Evolutionary conservation across 2,329 filamentous ascomycete species (phyloP).

Genomic region (Gnomoniopsis sp.): DNA sequence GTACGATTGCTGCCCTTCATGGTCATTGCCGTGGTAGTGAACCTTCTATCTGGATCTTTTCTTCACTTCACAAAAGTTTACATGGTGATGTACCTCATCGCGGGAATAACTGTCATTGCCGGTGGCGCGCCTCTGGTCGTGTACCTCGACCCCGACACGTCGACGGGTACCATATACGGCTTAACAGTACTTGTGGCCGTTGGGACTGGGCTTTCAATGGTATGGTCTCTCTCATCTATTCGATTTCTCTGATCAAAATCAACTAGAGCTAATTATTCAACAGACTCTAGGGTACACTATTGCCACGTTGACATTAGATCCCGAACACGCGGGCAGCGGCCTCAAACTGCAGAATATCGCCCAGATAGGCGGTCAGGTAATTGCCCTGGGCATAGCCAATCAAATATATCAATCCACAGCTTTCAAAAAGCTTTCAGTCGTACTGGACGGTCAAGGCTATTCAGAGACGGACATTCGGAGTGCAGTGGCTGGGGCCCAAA

Average conservation of each 20-base stretch:
- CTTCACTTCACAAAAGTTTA: conserved; percentile 17
- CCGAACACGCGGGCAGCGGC: conserved; percentile 18
- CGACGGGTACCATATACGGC: conserved; percentile 20
- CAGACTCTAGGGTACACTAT: conserved; percentile 24
- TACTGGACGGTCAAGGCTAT: conserved; percentile 26
- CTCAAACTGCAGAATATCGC: conserved; percentile 27
- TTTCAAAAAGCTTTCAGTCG: conserved; percentile 20
- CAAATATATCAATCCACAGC: conserved; percentile 31
- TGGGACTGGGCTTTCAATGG: conserved; percentile 18
- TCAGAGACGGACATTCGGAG: conserved; percentile 26
- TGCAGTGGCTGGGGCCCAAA: conserved; percentile 31
- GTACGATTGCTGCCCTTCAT: conserved; percentile 37
- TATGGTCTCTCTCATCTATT: background rate
- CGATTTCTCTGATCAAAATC: conserved; percentile 5
- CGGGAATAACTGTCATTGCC: conserved; percentile 18
- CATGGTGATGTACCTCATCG: conserved; percentile 21
- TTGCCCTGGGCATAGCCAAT: conserved; percentile 26
- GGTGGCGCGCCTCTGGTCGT: conserved; percentile 19
- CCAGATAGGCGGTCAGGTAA: conserved; percentile 25
- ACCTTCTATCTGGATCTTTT: conserved; percentile 10
- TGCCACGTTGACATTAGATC: conserved; percentile 21
- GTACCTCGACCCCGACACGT: conserved; percentile 20
- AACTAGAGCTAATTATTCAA: background rate
- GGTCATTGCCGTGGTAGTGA: conserved; percentile 15
- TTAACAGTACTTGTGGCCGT: conserved; percentile 20